These are phyloP conservation scores for Skeletonema costatum DNA, from an alignment of 108 stramenopile genomes.

Conservation along the genomic window DNA sequence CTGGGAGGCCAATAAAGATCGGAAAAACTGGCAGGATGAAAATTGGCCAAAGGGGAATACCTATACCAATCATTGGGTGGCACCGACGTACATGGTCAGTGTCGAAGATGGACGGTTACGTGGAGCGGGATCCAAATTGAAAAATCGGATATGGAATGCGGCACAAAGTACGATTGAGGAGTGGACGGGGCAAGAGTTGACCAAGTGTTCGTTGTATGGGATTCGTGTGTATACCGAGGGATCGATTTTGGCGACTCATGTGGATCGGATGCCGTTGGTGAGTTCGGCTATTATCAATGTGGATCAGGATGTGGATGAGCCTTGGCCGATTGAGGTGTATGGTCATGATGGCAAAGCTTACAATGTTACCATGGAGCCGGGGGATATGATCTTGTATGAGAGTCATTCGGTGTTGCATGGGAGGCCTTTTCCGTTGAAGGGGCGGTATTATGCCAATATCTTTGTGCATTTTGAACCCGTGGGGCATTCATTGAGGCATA, in stretches of 20 bases:
- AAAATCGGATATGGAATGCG: conserved; percentile 73
- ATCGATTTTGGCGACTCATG: conserved; percentile 85
- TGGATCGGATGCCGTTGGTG: conserved; percentile 90
- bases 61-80: conserved; percentile 74
- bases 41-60: conserved; percentile 77
- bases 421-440: conserved; percentile 90
- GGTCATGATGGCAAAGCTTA: conserved; percentile 88
- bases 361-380: conserved; percentile 92
- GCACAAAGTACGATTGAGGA: conserved; percentile 73
- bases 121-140: conserved; percentile 67
- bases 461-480: conserved; percentile 90
- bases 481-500: conserved; percentile 77
- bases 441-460: conserved; percentile 84
- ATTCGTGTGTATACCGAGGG: conserved; percentile 89
- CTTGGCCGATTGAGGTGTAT: conserved; percentile 92
- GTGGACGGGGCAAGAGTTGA: conserved; percentile 88
- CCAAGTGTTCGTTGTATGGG: conserved; percentile 85
- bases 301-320: conserved; percentile 91
- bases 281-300: conserved; percentile 90
- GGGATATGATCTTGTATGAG: conserved; percentile 93
- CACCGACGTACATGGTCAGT: conserved; percentile 68
- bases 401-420: conserved; percentile 90
- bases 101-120: conserved; percentile 66
- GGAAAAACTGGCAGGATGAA: conserved; percentile 36
- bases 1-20: conserved; percentile 73